Evolutionary conservation across 2,329 filamentous ascomycete genomes (phyloP).

Genomic region (Trichoderma sp.): DNA sequence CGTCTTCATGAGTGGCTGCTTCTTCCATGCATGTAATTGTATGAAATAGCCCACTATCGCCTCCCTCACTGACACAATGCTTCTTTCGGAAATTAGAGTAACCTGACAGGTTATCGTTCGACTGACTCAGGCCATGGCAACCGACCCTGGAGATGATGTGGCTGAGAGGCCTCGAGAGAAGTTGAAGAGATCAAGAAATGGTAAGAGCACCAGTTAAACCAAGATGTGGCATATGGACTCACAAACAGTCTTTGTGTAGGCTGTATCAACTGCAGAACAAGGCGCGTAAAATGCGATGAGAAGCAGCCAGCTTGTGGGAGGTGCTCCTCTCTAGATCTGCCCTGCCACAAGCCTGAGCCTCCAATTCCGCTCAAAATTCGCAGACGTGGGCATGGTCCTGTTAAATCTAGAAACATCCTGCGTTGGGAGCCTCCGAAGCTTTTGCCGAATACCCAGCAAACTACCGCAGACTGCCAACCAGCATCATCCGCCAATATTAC

Average conservation of each 20-base stretch:
- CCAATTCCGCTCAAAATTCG: background rate
- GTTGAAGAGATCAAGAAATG: background rate
- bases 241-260: background rate
- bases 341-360: background rate
- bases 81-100: background rate
- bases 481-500: background rate
- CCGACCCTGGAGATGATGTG: background rate
- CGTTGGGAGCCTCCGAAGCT: background rate
- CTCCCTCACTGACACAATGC: background rate
- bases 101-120: background rate
- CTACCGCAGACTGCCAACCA: background rate
- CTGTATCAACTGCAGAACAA: background rate
- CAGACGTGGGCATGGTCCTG: background rate
- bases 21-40: background rate
- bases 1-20: background rate
- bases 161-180: background rate
- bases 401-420: background rate
- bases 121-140: background rate
- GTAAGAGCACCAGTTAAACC: background rate
- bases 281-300: background rate
- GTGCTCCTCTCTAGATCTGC: background rate
- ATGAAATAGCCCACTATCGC: background rate
- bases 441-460: background rate
- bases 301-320: background rate
- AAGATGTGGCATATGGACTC: background rate